Conservation (phyloP, 2,329 filamentous ascomycete species). For the Sarocladium brachiariae region DNA sequence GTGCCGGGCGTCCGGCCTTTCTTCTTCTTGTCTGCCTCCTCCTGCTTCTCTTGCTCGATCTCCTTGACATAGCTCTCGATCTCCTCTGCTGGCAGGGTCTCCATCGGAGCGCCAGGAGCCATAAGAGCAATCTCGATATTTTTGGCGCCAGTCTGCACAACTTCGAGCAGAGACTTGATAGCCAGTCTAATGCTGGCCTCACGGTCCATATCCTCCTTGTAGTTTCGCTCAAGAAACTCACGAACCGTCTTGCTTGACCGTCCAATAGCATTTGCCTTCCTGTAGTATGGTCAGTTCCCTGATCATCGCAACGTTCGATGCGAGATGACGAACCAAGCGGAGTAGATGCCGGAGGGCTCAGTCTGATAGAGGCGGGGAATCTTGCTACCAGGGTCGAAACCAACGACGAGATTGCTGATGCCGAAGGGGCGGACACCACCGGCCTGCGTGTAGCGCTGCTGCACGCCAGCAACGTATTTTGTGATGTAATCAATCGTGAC, state of each 20-base stretch:
- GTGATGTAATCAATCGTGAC: constrained; percentile 99
- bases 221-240: constrained; percentile 97
- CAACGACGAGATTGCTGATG: constrained; percentile 94
- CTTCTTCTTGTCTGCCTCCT: constrained; percentile 97
- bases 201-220: constrained; percentile 95
- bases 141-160: constrained; percentile 97
- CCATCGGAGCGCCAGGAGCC: constrained; percentile 83
- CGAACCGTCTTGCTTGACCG: constrained; percentile 98
- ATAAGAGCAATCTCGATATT: constrained; percentile 99
- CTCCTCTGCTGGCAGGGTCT: constrained; percentile 91
- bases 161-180: constrained; percentile 95
- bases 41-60: constrained; percentile 99
- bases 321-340: constrained; percentile 68
- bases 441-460: constrained; percentile 98
- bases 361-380: constrained; percentile 92
- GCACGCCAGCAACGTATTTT: constrained; percentile 95
- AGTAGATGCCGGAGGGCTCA: constrained; percentile 99
- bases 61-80: constrained; percentile 98
- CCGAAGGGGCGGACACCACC: constrained; percentile 98
- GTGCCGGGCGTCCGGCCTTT: constrained; percentile 65
- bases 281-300: constrained; percentile 29
- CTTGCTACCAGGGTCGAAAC: constrained; percentile 92
- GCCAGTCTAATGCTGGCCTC: constrained; percentile 94
- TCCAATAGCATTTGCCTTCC: constrained; percentile 99
- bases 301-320: not conserved